Evolutionary conservation across 345 rosid species (phyloP), one percentile per base, ranked within the genome.

Genomic region (Eutrema yunnanense): DNA sequence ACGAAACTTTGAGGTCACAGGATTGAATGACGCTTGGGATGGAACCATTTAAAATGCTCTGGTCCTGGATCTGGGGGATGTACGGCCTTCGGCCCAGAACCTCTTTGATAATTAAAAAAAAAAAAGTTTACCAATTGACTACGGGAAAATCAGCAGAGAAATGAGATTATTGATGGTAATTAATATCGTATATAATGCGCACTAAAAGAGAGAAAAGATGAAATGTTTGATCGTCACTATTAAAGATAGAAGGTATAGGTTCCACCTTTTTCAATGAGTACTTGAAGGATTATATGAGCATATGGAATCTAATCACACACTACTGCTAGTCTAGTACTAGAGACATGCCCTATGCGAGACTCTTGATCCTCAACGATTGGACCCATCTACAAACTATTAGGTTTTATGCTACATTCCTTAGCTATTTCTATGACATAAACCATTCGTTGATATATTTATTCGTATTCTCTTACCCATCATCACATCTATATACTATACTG

Each of bases 221-320:
- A 61, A 36, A 37, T 53, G 43, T 68, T 44, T 14, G 44, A 68
- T 75, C 64, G 69, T 75, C 63, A 75, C 79, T 50, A 53, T 75
- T 52, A 68, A 36, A 75, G 64, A 75, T 75, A 75, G 74, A 75
- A 62, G 74, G 73, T 61, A 53, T 75, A 44, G 9, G 69, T 75
- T 68, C 79, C 29, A 61, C 27, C 73, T 68, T 75, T 75, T 49
- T 16, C 42, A 58, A 72, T 65, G 70, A 67, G 76, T 67, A 76
- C 75, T 43, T 67, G 49, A 70, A 72, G 62, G 69, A 69, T 67
- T 73, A 73, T 62, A 72, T 67, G 83, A 60, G 77, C 80, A 75
- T 67, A 65, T 22, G 60, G 74, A 63, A 74, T 56, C 65, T 49
- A 65, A 72, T 47, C 79, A 78, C 79, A 78, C 73, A 72, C 72